phyloP scores from a whole-genome alignment of 352 stramenopile genomes.

The Phytopythium litorale region DNA sequence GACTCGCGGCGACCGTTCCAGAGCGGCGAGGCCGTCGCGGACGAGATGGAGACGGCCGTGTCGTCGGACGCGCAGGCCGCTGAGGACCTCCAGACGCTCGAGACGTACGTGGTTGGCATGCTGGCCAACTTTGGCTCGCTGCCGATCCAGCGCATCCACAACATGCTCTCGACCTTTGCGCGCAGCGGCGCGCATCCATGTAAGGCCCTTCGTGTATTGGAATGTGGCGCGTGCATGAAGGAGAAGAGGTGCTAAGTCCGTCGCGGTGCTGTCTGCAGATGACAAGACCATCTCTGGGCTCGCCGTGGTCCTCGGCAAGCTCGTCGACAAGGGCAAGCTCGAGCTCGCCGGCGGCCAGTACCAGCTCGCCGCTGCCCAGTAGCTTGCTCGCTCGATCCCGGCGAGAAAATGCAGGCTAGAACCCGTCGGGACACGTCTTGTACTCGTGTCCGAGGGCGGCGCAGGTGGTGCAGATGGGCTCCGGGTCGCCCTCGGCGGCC shows the following conservation, averaged over 20 bases:
- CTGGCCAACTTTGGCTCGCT: slow-evolving; percentile 93
- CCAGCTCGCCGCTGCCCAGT: slow-evolving; percentile 40
- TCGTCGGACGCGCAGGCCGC: slow-evolving; percentile 89
- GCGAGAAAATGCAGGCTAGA: slow-evolving; percentile 15
- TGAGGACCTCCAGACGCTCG: slow-evolving; percentile 90
- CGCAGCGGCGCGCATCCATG: slow-evolving; percentile 67
- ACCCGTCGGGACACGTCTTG: slow-evolving; percentile 53
- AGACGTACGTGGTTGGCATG: slow-evolving; percentile 96
- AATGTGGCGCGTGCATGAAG: no score
- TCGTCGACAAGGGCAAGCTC: slow-evolving; percentile 70
- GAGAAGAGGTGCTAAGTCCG: background rate
- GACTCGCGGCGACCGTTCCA: slow-evolving; percentile 24
- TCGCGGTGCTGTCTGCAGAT: slow-evolving; percentile 30
- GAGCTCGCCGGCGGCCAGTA: slow-evolving; percentile 67
- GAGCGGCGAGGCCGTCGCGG: slow-evolving; percentile 30
- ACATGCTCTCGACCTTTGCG: slow-evolving; percentile 90
- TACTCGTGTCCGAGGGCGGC: slow-evolving; percentile 39
- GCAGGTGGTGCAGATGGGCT: slow-evolving; percentile 57
- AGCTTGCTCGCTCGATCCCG: slow-evolving; percentile 1
- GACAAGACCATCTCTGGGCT: slow-evolving; percentile 82
- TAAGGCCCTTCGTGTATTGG: slow-evolving; percentile 26
- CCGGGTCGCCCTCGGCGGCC: background rate
- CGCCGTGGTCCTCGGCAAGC: slow-evolving; percentile 55
- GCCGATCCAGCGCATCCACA: slow-evolving; percentile 91
- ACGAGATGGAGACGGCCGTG: slow-evolving; percentile 80